Conservation (phyloP, 305 asterid species). For the Vinca major region DNA sequence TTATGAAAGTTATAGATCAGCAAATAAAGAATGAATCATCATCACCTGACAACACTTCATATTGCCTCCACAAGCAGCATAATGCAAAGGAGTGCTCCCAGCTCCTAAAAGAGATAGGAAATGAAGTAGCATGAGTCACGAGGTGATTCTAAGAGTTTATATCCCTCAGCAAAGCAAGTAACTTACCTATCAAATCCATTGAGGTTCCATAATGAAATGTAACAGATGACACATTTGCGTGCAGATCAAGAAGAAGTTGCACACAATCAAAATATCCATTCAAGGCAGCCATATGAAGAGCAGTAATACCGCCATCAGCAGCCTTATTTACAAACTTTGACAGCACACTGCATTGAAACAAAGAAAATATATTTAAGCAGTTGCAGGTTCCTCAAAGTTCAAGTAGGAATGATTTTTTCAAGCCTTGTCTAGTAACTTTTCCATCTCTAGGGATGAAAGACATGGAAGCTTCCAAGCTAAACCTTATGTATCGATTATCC, state of each 20-base stretch:
- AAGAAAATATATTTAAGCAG: constrained; percentile 7
- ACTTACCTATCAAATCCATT: constrained; percentile 83
- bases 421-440: background rate
- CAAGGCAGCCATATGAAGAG: constrained; percentile 97
- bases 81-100: constrained; percentile 97
- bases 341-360: constrained; percentile 48
- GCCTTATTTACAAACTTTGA: constrained; percentile 80
- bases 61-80: constrained; percentile 98
- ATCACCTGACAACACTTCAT: constrained; percentile 92
- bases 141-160: constrained; percentile 10
- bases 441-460: background rate
- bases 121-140: constrained; percentile 8
- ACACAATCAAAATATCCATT: constrained; percentile 92
- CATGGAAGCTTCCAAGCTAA: background rate
- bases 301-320: constrained; percentile 98
- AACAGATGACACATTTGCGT: constrained; percentile 65
- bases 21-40: constrained; percentile 12
- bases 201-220: constrained; percentile 92
- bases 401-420: background rate
- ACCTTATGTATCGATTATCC: background rate
- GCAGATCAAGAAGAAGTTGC: constrained; percentile 89
- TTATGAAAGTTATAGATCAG: constrained; percentile 3
- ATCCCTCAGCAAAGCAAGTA: constrained; percentile 11
- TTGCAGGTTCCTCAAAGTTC: background rate
- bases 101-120: constrained; percentile 45